phyloP scores from a whole-genome alignment of 495 filamentous ascomycete species.

The Alectoria sarmentosa region DNA sequence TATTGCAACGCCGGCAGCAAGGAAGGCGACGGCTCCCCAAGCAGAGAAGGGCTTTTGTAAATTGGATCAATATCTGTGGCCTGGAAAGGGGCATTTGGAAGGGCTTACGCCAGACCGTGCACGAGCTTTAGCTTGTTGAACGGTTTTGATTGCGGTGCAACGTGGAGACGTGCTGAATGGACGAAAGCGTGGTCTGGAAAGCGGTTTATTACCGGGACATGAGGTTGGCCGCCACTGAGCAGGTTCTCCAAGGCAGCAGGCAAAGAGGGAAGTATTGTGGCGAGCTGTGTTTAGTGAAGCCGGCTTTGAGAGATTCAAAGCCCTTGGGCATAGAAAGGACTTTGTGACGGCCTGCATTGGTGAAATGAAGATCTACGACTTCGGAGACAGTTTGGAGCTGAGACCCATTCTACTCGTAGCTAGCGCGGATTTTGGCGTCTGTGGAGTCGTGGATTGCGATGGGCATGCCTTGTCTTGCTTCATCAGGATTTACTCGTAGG shows the following conservation, averaged over 20 bases:
- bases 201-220: neutral
- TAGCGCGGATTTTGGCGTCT: neutral
- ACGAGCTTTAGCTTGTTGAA: conserved; percentile 19
- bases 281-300: neutral
- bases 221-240: neutral
- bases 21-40: conserved; percentile 81
- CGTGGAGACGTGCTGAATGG: conserved; percentile 16
- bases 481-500: neutral
- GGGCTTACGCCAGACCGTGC: conserved; percentile 32
- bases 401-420: neutral
- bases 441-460: too few species aligned
- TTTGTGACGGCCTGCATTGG: neutral
- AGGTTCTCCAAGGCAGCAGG: conserved; percentile 8
- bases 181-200: neutral
- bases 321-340: conserved; percentile 14
- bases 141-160: conserved; percentile 18
- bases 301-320: neutral
- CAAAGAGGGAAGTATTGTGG: neutral
- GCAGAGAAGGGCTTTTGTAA: conserved; percentile 65
- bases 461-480: neutral
- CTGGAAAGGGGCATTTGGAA: neutral
- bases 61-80: neutral
- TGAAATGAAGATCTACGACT: neutral
- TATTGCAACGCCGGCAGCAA: conserved; percentile 66
- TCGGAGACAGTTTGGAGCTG: neutral